Evolutionary conservation across 2,329 filamentous ascomycete species (phyloP), one percentile per base, ranked within the genome.

Genomic region (Hypoxylon sp.): DNA sequence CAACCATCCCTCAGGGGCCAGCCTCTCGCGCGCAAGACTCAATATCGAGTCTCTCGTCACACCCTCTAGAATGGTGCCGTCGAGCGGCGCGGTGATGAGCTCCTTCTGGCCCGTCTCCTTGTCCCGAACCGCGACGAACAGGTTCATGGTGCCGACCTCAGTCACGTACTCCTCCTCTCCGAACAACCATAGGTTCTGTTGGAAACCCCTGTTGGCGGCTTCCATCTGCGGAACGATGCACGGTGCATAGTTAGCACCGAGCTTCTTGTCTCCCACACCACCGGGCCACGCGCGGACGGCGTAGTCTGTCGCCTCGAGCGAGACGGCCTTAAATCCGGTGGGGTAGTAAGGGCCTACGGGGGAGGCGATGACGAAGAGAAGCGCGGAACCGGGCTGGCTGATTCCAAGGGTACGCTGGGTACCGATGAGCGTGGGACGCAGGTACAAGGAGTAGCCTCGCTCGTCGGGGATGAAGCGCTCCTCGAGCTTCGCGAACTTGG

Each of bases 121-220:
- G 78, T 95, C 86, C 75, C 85, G 86, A 64, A 97, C 75, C 30
- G 89, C 92, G 21, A 88, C 87, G 67, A 97, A 99, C 71, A 99
- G 86, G 76, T 99, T 99, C 94, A 99, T 99, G 50, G 94, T 97
- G 67, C 94, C 94, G 48, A 97, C 94, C 75, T 99, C 94, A 35
- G 94, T 99, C 51, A 97, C 87, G 67, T 88, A 96, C 72, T 97
- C 91, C 73, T 97, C 91, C 68, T 95, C 87, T 31, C 92, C 92
- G 69, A 97, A 99, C 21, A 99, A 78, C 94, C 94, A 99, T 44
- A 99, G 81, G 75, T 97, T 99, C 78, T 99, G 94, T 76, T 97
- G 93, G 81, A 92, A 96, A 15, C 94, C 94, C 48, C 91, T 85
- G 72, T 86, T 89, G 34, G 91, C 91, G 30, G 94, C 94, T 74